Evolutionary conservation across 139 green algal species (phyloP).

Genomic region (Micractinium conductrix): DNA sequence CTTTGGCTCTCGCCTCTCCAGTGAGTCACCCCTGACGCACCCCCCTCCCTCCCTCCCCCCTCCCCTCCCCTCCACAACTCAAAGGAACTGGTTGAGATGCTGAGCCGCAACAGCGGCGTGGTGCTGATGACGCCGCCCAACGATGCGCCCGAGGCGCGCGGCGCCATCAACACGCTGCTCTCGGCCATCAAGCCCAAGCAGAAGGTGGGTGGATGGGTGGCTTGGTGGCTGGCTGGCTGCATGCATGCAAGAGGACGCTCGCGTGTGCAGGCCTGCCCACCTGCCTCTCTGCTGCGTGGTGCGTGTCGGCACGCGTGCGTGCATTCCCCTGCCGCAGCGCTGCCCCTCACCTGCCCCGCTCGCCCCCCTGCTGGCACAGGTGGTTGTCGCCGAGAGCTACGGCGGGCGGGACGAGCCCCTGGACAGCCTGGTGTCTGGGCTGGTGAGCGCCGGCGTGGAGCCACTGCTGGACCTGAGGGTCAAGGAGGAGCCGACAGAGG

Average conservation of each 20-base stretch:
- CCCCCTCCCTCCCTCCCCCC: no score
- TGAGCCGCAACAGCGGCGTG: constrained; percentile 71
- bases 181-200: constrained; percentile 84
- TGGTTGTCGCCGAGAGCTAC: constrained; percentile 94
- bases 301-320: no score
- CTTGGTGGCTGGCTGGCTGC: no score
- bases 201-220: constrained; percentile 56
- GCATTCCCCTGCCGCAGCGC: background rate
- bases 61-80: no score
- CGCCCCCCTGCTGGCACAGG: constrained; percentile 48
- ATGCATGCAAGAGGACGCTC: no score
- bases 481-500: constrained; percentile 62
- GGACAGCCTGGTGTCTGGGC: constrained; percentile 74
- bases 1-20: no score
- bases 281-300: no score
- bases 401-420: constrained; percentile 95
- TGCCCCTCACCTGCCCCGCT: background rate
- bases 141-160: constrained; percentile 60
- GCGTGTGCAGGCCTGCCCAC: no score
- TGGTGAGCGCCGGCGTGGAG: constrained; percentile 71
- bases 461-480: constrained; percentile 77
- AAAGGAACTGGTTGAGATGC: constrained; percentile 81
- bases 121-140: constrained; percentile 86
- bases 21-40: no score
- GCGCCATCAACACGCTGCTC: constrained; percentile 73